phyloP scores from a whole-genome alignment of 257 asterid genomes.

The Paraleonurus japonicus region DNA sequence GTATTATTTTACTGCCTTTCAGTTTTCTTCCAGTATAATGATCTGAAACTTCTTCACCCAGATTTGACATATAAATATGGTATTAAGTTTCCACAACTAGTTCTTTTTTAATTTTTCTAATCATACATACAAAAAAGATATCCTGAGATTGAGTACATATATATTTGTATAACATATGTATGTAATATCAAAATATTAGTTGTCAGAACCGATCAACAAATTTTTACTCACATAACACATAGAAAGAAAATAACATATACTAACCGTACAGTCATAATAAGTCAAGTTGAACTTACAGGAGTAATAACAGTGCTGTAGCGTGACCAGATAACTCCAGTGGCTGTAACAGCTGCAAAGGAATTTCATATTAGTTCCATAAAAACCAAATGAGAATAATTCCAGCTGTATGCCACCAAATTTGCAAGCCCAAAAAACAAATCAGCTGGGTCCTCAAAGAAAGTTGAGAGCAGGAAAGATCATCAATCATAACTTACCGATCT shows the following conservation, averaged over 20 bases:
- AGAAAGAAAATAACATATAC: neutral
- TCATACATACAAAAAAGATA: neutral
- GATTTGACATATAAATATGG: neutral
- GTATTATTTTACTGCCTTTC: neutral
- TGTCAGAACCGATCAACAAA: neutral
- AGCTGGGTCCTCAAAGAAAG: neutral
- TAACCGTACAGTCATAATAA: neutral
- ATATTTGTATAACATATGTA: too few species aligned
- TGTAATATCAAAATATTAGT: neutral
- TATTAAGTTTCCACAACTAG: neutral
- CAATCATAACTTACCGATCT: constrained; percentile 44
- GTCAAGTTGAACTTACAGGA: constrained; percentile 51
- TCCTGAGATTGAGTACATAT: neutral
- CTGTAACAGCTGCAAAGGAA: constrained; percentile 59
- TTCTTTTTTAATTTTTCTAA: neutral
- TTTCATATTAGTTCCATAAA: constrained; percentile 11
- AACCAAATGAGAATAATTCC: neutral
- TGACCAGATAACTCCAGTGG: constrained; percentile 75
- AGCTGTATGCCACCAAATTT: neutral
- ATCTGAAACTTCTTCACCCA: neutral
- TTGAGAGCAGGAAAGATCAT: constrained; percentile 3
- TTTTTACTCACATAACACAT: neutral
- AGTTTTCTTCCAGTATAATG: neutral
- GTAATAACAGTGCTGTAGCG: constrained; percentile 72
- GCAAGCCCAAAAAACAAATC: constrained; percentile 13